phyloP scores from a whole-genome alignment of 345 rosid species.

The Populus ilicifolia region DNA sequence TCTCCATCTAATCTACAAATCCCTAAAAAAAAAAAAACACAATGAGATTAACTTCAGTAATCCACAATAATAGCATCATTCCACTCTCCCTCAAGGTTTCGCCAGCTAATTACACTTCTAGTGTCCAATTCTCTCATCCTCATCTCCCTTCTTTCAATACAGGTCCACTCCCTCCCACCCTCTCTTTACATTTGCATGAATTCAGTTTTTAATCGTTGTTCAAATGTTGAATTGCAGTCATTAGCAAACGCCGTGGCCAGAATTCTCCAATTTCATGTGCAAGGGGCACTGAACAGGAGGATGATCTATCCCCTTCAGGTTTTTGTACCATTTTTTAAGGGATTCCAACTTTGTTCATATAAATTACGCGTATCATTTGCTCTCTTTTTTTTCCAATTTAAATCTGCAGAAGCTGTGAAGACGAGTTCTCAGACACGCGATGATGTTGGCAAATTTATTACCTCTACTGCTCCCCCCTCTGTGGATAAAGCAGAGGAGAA shows the following conservation, averaged over 20 bases:
- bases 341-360: not conserved
- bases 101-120: constrained; percentile 22
- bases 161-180: constrained; percentile 24
- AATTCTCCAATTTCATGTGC: constrained; percentile 39
- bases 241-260: constrained; percentile 23
- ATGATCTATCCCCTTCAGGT: constrained; percentile 56
- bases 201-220: not conserved
- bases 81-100: constrained; percentile 30
- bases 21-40: not conserved
- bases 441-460: constrained; percentile 19
- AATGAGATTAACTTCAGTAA: constrained; percentile 66
- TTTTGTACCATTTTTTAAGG: not conserved
- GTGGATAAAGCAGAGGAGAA: constrained; percentile 30
- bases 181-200: not conserved
- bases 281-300: constrained; percentile 51
- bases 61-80: constrained; percentile 37
- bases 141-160: constrained; percentile 19
- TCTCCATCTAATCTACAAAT: not conserved
- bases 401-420: constrained; percentile 45
- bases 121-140: constrained; percentile 33
- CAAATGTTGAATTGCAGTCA: constrained; percentile 29
- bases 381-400: not conserved
- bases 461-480: constrained; percentile 16
- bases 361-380: not conserved
- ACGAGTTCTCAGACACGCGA: constrained; percentile 29